These are phyloP conservation scores for Fusarium nanum DNA, from an alignment of 2,329 filamentous ascomycete genomes.

Conservation along the genomic window DNA sequence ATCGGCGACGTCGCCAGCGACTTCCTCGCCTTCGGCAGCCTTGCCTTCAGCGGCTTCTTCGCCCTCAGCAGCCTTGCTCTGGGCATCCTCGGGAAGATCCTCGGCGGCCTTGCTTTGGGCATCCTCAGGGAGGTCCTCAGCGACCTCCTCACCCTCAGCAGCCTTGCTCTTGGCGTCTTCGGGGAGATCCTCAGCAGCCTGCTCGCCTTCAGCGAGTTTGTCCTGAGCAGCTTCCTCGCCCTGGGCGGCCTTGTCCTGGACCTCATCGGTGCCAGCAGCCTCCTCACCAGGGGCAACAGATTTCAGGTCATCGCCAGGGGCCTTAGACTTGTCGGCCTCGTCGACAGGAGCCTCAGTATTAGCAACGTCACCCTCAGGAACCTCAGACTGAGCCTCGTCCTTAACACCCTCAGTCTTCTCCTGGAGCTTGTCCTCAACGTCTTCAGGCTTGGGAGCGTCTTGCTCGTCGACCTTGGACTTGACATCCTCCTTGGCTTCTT, in stretches of 20 bases:
- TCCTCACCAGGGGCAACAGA: constrained; percentile 53
- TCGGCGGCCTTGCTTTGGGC: constrained; percentile 11
- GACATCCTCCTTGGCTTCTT: constrained; percentile 32
- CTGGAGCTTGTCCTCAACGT: constrained; percentile 24
- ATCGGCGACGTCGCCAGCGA: neutral
- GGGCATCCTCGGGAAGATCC: neutral
- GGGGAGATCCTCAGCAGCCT: constrained; percentile 3
- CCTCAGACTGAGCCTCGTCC: constrained; percentile 41
- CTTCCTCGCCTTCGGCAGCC: constrained; percentile 4
- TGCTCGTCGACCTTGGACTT: constrained; percentile 33
- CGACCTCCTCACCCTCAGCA: constrained; percentile 4
- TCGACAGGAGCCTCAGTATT: constrained; percentile 7
- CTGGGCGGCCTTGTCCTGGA: constrained; percentile 33
- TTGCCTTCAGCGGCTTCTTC: constrained; percentile 16
- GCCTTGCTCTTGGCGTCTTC: constrained; percentile 24
- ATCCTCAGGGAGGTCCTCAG: constrained; percentile 14
- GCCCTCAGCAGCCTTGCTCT: constrained; percentile 2
- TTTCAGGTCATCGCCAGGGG: constrained; percentile 53
- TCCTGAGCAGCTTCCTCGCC: constrained; percentile 14
- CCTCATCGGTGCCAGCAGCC: constrained; percentile 47
- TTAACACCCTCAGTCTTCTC: constrained; percentile 30
- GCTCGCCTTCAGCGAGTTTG: constrained; percentile 43
- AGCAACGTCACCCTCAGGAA: constrained; percentile 8
- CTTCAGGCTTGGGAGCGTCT: constrained; percentile 28
- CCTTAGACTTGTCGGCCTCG: constrained; percentile 32